A percentile compares a stretch with the other conserved stretches of the same genome.
Evolutionary conservation across 176 grass and related monocot genomes (phyloP).

Genomic region (Tuctoria greenei): DNA sequence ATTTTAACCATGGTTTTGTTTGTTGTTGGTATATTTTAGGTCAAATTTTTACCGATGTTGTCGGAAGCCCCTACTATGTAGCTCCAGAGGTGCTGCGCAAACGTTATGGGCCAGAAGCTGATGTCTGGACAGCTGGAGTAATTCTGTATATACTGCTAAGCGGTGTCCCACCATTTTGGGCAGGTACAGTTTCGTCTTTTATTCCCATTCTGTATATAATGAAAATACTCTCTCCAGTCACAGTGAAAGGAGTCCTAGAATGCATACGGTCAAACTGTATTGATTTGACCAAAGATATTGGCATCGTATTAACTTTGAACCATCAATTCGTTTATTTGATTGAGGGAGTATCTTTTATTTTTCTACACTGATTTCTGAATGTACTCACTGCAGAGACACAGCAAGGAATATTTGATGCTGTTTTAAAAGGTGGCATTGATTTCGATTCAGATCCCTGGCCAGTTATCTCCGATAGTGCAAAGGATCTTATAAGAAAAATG

Average conservation of each 20-base stretch:
- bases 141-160: slow-evolving; percentile 86
- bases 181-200: slow-evolving; percentile 24
- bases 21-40: slow-evolving; percentile 43
- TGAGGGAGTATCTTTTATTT: neutral
- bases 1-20: neutral
- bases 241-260: neutral
- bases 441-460: slow-evolving; percentile 69
- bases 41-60: slow-evolving; percentile 83
- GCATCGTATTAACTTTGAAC: neutral
- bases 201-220: slow-evolving; percentile 10
- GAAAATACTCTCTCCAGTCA: neutral
- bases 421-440: slow-evolving; percentile 62
- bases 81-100: slow-evolving; percentile 84
- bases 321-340: neutral
- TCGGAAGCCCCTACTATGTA: slow-evolving; percentile 91
- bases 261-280: neutral
- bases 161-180: slow-evolving; percentile 89
- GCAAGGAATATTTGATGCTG: slow-evolving; percentile 71
- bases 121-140: slow-evolving; percentile 95
- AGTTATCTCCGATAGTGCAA: slow-evolving; percentile 61
- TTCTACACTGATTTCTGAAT: slow-evolving; percentile 26
- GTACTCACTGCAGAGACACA: slow-evolving; percentile 51
- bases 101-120: slow-evolving; percentile 73
- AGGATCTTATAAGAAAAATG: slow-evolving; percentile 65
- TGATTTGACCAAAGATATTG: neutral